phyloP scores from a whole-genome alignment of 306 rosid species.

The Rosa lucieae region DNA sequence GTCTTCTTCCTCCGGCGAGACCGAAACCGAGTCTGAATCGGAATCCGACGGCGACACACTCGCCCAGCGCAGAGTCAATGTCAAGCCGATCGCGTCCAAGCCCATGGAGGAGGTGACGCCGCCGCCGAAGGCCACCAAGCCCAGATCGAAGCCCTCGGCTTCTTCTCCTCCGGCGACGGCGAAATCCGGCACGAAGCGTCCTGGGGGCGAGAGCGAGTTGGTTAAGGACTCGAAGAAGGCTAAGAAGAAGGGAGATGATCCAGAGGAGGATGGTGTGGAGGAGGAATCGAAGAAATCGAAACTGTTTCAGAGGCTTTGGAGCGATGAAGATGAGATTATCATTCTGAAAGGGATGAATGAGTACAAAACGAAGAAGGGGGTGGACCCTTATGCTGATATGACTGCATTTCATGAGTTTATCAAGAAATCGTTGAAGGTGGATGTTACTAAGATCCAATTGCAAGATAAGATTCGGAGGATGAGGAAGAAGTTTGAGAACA shows the following conservation, averaged over 20 bases:
- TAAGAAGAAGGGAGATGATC: not conserved
- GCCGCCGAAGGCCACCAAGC: slow-evolving; percentile 37
- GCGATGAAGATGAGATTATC: slow-evolving; percentile 51
- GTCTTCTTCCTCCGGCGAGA: slow-evolving; percentile 38
- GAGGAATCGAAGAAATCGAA: slow-evolving; percentile 37
- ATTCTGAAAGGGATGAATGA: slow-evolving; percentile 50
- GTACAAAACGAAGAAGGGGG: slow-evolving; percentile 29
- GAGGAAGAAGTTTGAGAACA: slow-evolving; percentile 50
- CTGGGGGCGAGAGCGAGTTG: slow-evolving; percentile 12
- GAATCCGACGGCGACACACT: slow-evolving; percentile 39
- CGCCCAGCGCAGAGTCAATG: not conserved
- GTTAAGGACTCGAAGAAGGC: slow-evolving; percentile 17
- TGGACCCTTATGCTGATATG: slow-evolving; percentile 30
- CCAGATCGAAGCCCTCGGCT: slow-evolving; percentile 36
- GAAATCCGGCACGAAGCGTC: slow-evolving; percentile 41
- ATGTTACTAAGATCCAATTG: slow-evolving; percentile 40
- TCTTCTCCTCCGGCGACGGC: slow-evolving; percentile 7
- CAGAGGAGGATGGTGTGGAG: not conserved
- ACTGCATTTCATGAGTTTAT: slow-evolving; percentile 45
- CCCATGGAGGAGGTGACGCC: slow-evolving; percentile 50
- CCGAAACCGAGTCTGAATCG: slow-evolving; percentile 44
- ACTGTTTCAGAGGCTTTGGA: slow-evolving; percentile 54
- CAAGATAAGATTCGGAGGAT: slow-evolving; percentile 51
- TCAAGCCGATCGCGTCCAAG: slow-evolving; percentile 48
- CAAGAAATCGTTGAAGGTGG: slow-evolving; percentile 42